Evolutionary conservation across 345 rosid genomes (phyloP), one percentile per base, ranked within the genome.

Genomic region (Citrus hindsii): DNA sequence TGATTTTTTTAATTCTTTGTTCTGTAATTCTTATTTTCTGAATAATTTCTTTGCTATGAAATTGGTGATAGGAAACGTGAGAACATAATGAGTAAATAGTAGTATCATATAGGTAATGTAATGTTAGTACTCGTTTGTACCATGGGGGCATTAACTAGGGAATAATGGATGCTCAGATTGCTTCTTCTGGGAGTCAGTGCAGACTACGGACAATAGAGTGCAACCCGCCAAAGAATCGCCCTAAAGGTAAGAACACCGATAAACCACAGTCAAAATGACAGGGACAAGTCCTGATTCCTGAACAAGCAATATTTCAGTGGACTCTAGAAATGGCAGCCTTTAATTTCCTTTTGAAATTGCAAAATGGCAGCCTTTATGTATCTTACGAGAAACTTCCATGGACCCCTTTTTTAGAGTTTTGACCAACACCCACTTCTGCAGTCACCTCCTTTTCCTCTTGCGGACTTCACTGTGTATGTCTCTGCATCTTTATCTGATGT

Each of bases 251-350:
- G 24, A 13, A 46, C 18, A 13, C 18, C 18, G 18, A 18, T 46
- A 1, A 13, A 53, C 22, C 33, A 30, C 28, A 68, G 19, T 42
- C 27, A 21, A 42, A 30, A 40, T 32, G 79, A 76, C 76, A 65
- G 30, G 12, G 77, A 81, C 83, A n/a, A n/a, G n/a, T n/a, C n/a
- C n/a, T n/a, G n/a, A n/a, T 55, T 63, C 38, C 24, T 24, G n/a
- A 32, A 55, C 53, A 75, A 69, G 32, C 71, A 69, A 21, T 62
- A 13, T 60, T 14, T 38, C 14, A 59, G 67, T 59, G 16, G 42
- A 22, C 51, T 40, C 42, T 9, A 63, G 32, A 64, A 75, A 51
- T 75, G 46, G 71, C 71, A 42, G 69, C 40, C 28, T 56, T 65
- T 65, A n/a, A 60, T 60, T 3, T n/a, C 12, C 64, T 60, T 60